Conservation (phyloP, 1,284 basidiomycete species). For the Trichosporon coremiiforme region DNA sequence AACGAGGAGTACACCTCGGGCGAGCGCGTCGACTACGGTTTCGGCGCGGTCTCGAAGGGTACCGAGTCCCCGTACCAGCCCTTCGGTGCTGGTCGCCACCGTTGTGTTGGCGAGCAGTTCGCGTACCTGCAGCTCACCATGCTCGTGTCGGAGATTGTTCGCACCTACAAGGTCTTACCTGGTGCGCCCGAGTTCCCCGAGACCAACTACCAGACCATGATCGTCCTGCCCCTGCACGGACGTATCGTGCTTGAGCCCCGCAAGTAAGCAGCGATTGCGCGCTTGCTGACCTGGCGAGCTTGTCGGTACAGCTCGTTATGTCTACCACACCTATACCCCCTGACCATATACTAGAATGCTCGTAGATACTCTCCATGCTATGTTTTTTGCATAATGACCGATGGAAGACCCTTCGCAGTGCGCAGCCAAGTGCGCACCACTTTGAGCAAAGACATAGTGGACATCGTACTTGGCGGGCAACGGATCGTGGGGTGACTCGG, state of each 20-base stretch:
- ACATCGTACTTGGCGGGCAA: no score
- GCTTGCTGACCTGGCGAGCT: background rate
- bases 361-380: background rate
- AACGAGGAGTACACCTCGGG: slow-evolving; percentile 70
- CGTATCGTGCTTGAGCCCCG: slow-evolving; percentile 28
- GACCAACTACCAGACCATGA: slow-evolving; percentile 70
- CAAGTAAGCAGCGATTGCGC: background rate
- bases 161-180: slow-evolving; percentile 75
- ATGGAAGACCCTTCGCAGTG: no score
- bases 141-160: no score
- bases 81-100: slow-evolving; percentile 92
- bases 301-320: background rate
- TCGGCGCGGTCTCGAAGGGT: slow-evolving; percentile 88
- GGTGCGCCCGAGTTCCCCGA: slow-evolving; percentile 67
- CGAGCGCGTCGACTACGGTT: slow-evolving; percentile 94
- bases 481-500: no score
- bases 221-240: slow-evolving; percentile 63
- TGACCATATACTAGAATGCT: background rate
- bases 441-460: no score
- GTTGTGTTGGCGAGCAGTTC: slow-evolving; percentile 66
- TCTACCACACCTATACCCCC: background rate
- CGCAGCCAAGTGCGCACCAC: no score
- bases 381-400: background rate
- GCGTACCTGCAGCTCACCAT: slow-evolving; percentile 88
- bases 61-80: slow-evolving; percentile 91